Conservation (phyloP, 179 eudicot species). For the Camellia oleifera region DNA sequence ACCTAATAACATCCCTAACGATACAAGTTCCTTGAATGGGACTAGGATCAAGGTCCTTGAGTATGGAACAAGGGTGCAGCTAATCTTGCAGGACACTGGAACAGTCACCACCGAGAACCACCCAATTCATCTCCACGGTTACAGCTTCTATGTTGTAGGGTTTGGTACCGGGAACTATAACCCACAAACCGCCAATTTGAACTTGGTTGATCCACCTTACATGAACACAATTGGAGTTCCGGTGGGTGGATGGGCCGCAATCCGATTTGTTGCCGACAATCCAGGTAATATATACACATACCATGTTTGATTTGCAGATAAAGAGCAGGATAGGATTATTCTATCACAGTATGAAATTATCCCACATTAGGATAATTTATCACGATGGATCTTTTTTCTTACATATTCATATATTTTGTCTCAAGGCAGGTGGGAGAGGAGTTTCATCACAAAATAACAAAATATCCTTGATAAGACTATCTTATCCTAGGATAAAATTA, state of each 20-base stretch:
- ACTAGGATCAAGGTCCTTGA: slow-evolving; percentile 60
- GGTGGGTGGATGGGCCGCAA: slow-evolving; percentile 81
- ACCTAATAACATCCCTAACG: slow-evolving; percentile 57
- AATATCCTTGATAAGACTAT: no score
- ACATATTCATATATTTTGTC: no score
- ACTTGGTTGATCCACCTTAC: slow-evolving; percentile 73
- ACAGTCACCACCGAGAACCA: slow-evolving; percentile 72
- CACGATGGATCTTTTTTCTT: no score
- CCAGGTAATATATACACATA: slow-evolving; percentile 41
- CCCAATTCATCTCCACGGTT: slow-evolving; percentile 79
- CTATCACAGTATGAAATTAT: no score
- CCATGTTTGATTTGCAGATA: neutral
- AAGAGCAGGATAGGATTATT: no score
- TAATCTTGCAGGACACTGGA: slow-evolving; percentile 72
- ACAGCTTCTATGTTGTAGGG: slow-evolving; percentile 74
- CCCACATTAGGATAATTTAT: no score
- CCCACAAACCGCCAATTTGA: slow-evolving; percentile 51
- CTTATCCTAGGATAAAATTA: no score
- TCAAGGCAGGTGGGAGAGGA: no score
- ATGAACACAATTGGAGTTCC: slow-evolving; percentile 79
- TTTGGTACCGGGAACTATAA: slow-evolving; percentile 65
- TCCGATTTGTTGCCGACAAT: slow-evolving; percentile 66
- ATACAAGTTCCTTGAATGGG: slow-evolving; percentile 52
- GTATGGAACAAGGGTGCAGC: slow-evolving; percentile 59
- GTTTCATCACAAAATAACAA: no score